Base-by-base conservation (phyloP, 345 rosid species). In the Hirschfeldia incana region DNA sequence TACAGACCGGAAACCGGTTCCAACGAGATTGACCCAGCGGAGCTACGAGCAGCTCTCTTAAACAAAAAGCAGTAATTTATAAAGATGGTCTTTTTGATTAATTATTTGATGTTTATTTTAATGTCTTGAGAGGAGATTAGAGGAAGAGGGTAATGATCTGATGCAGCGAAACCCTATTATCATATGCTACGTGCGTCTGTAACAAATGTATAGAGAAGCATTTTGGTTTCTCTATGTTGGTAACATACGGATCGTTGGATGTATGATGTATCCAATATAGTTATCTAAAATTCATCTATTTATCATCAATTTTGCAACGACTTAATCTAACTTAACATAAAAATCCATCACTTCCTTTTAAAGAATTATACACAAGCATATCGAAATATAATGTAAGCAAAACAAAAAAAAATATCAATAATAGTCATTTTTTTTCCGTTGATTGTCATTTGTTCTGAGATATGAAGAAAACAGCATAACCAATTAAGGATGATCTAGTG, bases 1-100 rank as follows among this genome's bases (percentile, higher is more conserved):
- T 93, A 89, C 91, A 82, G 94, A 72, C 97, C 98, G 1, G 98
- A 88, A 69, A 87, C 85, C 77, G 82, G 84, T 36, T 80, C 87
- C 2, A 80, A 85, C 7, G 97, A 89, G 81, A 75, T 89, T 29
- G 95, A 93, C 78, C 87, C 77, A 11, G 95, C 91, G 7, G 95
- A 88, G 75, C 85, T 93, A 0, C 80, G 97, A 15, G 92, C 89
- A 27, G 11, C 73, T 44, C 87, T 90, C 64, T 80, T 93, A 86
- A 91, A 88, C 92, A 85, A 80, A 67, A 87, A 84, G 76, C 81
- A 86, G 70, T 85, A 42, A 53, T 80, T 29, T 57, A 0, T 4
- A 28, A 53, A 11, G 21, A 51, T 9, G 0, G 12, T 8, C 62
- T 65, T 73, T 72, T 72, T 36, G 5, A 33, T 67, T 79, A 65